Conservation (phyloP, 768 basidiomycete species). For the Phanerochaete sordida region DNA sequence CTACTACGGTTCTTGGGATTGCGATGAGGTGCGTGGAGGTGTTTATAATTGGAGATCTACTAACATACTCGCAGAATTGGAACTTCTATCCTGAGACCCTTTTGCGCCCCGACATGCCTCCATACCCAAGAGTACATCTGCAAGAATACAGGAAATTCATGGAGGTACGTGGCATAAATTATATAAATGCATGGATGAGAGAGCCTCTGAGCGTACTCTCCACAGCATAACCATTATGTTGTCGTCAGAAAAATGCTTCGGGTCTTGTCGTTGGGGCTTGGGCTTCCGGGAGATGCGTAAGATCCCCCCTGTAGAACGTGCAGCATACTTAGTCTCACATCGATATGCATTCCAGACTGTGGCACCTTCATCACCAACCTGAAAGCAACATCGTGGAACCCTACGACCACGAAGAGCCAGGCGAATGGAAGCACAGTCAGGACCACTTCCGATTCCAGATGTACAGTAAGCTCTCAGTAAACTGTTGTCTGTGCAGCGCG, state of each 20-base stretch:
- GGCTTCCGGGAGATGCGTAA: not conserved
- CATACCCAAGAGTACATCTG: no score
- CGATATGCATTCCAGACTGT: not conserved
- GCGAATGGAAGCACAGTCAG: not conserved
- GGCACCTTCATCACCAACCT: not conserved
- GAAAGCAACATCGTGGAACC: not conserved
- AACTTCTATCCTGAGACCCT: constrained; percentile 1
- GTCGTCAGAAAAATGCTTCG: not conserved
- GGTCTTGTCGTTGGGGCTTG: not conserved
- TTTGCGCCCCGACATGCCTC: not conserved
- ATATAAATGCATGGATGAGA: no score
- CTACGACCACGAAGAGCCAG: not conserved
- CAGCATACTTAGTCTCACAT: not conserved
- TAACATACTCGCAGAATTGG: not conserved
- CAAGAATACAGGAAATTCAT: not conserved
- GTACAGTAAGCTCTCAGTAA: not conserved
- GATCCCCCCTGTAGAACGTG: not conserved
- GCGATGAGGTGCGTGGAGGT: not conserved
- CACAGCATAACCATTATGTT: not conserved
- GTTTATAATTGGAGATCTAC: no score
- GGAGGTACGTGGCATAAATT: no score
- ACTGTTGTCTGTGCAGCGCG: no score
- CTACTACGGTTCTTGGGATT: not conserved
- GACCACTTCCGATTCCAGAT: not conserved
- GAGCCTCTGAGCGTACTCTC: no score